Evolutionary conservation across 2,329 filamentous ascomycete species (phyloP).

Genomic region (Penicillium hesseltinei): DNA sequence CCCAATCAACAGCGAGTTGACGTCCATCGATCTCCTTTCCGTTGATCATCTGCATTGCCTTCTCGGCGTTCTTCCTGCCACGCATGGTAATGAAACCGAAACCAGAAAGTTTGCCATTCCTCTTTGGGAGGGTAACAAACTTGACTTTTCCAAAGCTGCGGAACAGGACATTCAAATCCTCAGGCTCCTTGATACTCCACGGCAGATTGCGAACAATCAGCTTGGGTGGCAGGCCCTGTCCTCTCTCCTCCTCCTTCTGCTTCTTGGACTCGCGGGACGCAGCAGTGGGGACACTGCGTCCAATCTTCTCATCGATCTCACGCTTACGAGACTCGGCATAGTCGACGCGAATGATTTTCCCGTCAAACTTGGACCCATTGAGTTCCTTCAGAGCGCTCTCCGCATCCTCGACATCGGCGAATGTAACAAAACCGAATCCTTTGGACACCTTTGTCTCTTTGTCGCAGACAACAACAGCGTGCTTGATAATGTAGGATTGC

Average conservation of each 20-base stretch:
- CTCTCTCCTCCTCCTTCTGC: slow-evolving; percentile 57
- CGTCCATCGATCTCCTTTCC: slow-evolving; percentile 87
- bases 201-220: slow-evolving; percentile 90
- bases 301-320: slow-evolving; percentile 54
- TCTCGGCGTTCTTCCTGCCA: slow-evolving; percentile 86
- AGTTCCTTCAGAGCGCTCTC: slow-evolving; percentile 76
- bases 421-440: slow-evolving; percentile 95
- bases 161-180: slow-evolving; percentile 78
- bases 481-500: slow-evolving; percentile 89
- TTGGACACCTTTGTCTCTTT: slow-evolving; percentile 80
- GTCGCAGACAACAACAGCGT: slow-evolving; percentile 89
- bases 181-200: slow-evolving; percentile 87
- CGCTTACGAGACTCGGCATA: slow-evolving; percentile 82
- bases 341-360: slow-evolving; percentile 80
- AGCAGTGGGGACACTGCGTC: slow-evolving; percentile 41
- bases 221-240: slow-evolving; percentile 64
- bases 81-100: slow-evolving; percentile 92
- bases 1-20: slow-evolving; percentile 91
- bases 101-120: slow-evolving; percentile 69
- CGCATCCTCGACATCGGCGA: slow-evolving; percentile 90
- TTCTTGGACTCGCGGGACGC: slow-evolving; percentile 40
- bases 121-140: slow-evolving; percentile 77
- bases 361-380: slow-evolving; percentile 73
- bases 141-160: slow-evolving; percentile 88
- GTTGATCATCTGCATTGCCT: slow-evolving; percentile 79